phyloP scores from a whole-genome alignment of 2,329 filamentous ascomycete species.

The Diaporthe citriasiana region DNA sequence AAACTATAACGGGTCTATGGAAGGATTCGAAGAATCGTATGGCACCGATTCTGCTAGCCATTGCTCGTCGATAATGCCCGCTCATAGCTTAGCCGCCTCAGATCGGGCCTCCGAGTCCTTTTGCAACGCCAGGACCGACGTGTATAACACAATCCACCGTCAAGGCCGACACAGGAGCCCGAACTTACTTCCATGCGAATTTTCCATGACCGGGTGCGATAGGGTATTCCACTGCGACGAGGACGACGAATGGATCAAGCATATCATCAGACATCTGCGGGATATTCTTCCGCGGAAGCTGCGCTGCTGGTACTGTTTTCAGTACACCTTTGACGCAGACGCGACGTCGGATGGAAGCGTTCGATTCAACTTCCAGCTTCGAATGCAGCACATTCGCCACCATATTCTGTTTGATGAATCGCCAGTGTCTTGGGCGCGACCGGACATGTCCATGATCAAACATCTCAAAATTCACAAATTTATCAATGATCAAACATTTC shows the following conservation, averaged over 20 bases:
- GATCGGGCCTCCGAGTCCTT: no score
- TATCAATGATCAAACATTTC: not conserved
- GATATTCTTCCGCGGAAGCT: not conserved
- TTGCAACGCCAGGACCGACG: not conserved
- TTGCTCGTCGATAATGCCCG: no score
- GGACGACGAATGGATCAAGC: not conserved
- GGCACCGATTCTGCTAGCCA: no score
- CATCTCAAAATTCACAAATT: not conserved
- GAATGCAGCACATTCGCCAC: not conserved
- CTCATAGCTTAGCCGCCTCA: no score
- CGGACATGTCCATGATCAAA: not conserved
- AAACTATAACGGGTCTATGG: no score
- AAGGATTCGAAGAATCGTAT: no score
- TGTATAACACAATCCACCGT: not conserved
- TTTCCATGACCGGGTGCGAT: not conserved
- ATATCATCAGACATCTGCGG: not conserved
- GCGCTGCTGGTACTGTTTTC: not conserved
- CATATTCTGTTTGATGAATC: not conserved
- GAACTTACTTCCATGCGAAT: not conserved
- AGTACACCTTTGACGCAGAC: not conserved
- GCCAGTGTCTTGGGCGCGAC: not conserved
- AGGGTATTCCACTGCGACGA: not conserved
- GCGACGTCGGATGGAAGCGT: not conserved
- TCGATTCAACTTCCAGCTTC: not conserved
- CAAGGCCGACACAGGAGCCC: not conserved